phyloP scores from a whole-genome alignment of 2,329 filamentous ascomycete genomes.

The Ascochyta koolunga region DNA sequence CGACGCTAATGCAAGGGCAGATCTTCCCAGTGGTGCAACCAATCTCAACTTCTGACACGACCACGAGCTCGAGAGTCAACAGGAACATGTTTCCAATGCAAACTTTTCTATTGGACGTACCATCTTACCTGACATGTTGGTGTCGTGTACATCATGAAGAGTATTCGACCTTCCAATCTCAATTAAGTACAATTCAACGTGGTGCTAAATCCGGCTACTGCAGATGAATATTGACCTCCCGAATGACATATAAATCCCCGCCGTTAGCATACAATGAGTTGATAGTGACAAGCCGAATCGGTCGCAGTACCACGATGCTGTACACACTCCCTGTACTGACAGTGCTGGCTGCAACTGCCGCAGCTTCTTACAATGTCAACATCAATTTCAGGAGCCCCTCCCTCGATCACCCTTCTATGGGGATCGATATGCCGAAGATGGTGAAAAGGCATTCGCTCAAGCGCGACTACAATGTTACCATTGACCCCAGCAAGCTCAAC shows the following conservation, averaged over 20 bases:
- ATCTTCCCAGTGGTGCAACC: slow-evolving; percentile 3
- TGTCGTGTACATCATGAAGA: slow-evolving; percentile 9
- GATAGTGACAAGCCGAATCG: not conserved
- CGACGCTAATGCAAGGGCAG: slow-evolving; percentile 4
- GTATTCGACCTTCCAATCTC: slow-evolving; percentile 5
- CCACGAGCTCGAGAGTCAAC: slow-evolving; percentile 3
- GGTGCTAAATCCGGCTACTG: not conserved
- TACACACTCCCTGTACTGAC: slow-evolving; percentile 1
- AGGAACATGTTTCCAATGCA: slow-evolving; percentile 4
- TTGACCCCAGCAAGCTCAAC: slow-evolving; percentile 27
- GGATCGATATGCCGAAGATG: slow-evolving; percentile 66
- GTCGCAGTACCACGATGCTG: not conserved
- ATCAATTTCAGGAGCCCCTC: slow-evolving; percentile 71
- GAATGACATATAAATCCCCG: not conserved
- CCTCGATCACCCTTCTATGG: slow-evolving; percentile 64
- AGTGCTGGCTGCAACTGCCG: not conserved
- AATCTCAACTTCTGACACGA: slow-evolving; percentile 1
- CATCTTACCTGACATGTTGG: not conserved
- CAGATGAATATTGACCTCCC: not conserved
- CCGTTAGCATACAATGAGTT: not conserved
- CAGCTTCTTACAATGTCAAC: slow-evolving; percentile 48
- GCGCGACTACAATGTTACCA: slow-evolving; percentile 14
- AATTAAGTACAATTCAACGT: slow-evolving; percentile 9
- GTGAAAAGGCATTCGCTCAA: slow-evolving; percentile 52
- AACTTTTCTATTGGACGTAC: not conserved